Base-by-base conservation (phyloP, 164 flowering plant species). In the Piper longum region DNA sequence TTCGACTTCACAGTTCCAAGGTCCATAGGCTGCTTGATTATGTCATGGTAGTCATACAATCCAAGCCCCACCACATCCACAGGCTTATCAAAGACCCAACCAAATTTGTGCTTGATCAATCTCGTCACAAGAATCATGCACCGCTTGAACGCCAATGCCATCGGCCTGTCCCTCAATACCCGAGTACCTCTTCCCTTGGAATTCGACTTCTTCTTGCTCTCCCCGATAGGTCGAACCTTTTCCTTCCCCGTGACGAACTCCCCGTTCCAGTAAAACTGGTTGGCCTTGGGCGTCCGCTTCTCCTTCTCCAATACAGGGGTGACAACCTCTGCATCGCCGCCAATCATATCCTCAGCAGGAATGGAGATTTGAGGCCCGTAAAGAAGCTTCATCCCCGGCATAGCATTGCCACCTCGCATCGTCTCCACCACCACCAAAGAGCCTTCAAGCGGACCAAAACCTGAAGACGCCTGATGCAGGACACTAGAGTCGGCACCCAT, bases 1-100 rank as follows among this genome's bases (percentile, higher is more conserved):
- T 76, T 82, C 8, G 64, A 67, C 67, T 88, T 84, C 57, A 89
- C 82, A 1, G 92, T 87, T 2, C 97, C 95, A 70, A 89, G 78
- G 74, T 89, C 97, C 97, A 89, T 89, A 8, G 97, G 95, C 12
- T 78, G 83, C 75, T 82, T 87, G 12, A 89, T 79, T 17, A 87
- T 80, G 16, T 65, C 70, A 63, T 75, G 73, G 64, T 89, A 89
- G 67, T 89, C 97, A 70, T 78, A 81, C 40, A 87, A 69, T 14
- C 83, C 82, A 57, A 85, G 81, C 16, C 64, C 75, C 70, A 81
- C 74, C 8, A 72, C 90, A 70, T 89, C 84, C 51, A 89, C 97
- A 0, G 97, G 92, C 82, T 26, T 26, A 26, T 26, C 36, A 26
- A 26, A 26, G 36, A 26, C 36, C 36, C 36, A 26, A 26, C 36